These are phyloP conservation scores for Coemansia sp. DNA, from an alignment of 192 early-diverging fungal species.

Conservation along the genomic window DNA sequence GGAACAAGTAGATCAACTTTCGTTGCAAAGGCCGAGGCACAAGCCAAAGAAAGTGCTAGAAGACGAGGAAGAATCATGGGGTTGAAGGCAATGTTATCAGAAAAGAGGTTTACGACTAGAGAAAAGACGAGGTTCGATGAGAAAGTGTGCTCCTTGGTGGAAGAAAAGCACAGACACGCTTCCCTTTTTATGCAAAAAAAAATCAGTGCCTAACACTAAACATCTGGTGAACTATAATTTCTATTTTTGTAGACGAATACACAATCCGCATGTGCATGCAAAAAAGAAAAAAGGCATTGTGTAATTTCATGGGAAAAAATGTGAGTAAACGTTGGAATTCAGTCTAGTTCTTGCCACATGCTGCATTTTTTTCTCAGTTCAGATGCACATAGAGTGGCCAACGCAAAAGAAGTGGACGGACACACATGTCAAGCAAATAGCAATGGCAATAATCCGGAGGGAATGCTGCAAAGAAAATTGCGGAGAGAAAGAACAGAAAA, in stretches of 20 bases:
- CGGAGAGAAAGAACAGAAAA: background rate
- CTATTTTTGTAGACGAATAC: no score
- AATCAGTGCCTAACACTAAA: no score
- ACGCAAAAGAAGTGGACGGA: no score
- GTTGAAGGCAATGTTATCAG: background rate
- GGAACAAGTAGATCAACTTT: conserved; percentile 31
- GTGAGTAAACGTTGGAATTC: no score
- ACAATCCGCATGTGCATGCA: background rate
- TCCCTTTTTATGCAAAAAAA: background rate
- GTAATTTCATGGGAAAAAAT: conserved; percentile 1
- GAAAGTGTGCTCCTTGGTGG: background rate
- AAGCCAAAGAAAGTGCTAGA: conserved; percentile 5
- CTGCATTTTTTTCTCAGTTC: background rate
- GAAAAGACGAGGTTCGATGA: background rate
- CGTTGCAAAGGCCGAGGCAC: conserved; percentile 1
- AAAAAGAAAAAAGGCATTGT: background rate
- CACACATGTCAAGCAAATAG: no score
- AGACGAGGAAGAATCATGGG: conserved; percentile 11
- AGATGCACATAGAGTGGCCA: no score
- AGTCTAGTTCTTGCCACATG: no score
- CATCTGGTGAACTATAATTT: no score
- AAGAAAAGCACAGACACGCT: background rate
- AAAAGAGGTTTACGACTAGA: background rate
- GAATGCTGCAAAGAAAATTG: background rate
- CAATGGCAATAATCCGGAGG: no score